Evolutionary conservation across 768 basidiomycete genomes (phyloP), one percentile per base, ranked within the genome.

Genomic region (Candolleomyces eurysporus): DNA sequence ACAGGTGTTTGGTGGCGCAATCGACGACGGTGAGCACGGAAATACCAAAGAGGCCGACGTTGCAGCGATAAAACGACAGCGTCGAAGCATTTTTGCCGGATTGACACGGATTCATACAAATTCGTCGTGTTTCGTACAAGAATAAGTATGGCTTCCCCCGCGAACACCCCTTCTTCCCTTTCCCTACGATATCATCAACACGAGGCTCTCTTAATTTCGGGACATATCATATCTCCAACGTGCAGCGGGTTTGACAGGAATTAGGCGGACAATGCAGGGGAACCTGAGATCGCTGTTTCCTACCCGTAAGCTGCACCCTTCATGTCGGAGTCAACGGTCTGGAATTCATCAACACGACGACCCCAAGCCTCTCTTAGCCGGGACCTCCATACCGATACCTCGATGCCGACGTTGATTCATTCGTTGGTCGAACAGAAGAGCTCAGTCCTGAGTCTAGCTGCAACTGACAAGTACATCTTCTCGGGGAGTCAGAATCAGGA

Each of bases 401-500:
- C 77, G 8, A 69, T 73, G 13, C 88, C 88, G 1, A 71, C 72
- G 30, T 80, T 90, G 0, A 68, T 85, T 5, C 91, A 93, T 71
- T 86, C 89, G 3, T 79, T 93, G n/a, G 81, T 86, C 64, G 86
- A 91, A 71, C 76, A 81, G 46, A 78, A 81, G 53, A 86, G 81
- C 70, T 92, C 91, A 6, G 84, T 93, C 3, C 78, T 94, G 32
- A 87, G 89, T 68, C 76, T 94, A 14, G 90, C 88, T 30, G 88
- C 92, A 2, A 88, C 89, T 68, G 81, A 82, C 6, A 70, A 77
- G 13, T 82, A 91, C 68, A 91, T 96, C 49, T 96, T 91, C 69
- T 89, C 88, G 59, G 94, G 94, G 1, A 90, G 86, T 65, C 93
- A 95, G 69, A 84, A 82, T 52, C 77, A 84, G 60, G 85, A 90